phyloP scores from a whole-genome alignment of 179 eudicot species.

The Spergularia azorica region DNA sequence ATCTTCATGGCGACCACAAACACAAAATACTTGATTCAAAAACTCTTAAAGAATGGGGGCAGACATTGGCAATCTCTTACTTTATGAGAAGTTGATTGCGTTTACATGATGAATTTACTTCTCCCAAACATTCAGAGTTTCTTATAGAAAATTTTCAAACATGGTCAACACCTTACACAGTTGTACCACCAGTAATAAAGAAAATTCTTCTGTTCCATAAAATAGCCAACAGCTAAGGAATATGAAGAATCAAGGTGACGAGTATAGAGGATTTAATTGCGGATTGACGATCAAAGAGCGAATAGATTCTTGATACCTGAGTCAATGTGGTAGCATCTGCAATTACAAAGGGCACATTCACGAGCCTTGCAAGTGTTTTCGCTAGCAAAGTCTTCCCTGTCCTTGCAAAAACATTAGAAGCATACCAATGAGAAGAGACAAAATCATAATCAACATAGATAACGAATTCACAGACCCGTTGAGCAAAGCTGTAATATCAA shows the following conservation, averaged over 20 bases:
- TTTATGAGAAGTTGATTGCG: neutral
- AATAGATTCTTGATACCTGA: conserved; percentile 54
- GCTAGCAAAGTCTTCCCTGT: conserved; percentile 99
- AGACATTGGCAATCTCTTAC: neutral
- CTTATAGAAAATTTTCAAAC: neutral
- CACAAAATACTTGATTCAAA: too few species aligned
- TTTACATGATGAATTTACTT: neutral
- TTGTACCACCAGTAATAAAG: neutral
- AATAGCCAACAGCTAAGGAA: too few species aligned
- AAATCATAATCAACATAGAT: conserved; percentile 1
- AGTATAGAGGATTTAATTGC: neutral
- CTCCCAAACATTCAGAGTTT: neutral
- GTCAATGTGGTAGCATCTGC: conserved; percentile 99
- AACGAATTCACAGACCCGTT: conserved; percentile 26
- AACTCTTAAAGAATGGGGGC: too few species aligned
- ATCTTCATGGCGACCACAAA: too few species aligned
- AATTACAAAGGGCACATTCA: conserved; percentile 98
- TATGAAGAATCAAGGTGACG: neutral
- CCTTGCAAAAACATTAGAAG: conserved; percentile 50
- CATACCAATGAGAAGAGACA: conserved; percentile 27
- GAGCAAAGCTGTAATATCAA: too few species aligned
- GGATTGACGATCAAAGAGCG: neutral
- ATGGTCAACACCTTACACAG: neutral
- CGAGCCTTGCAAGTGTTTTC: conserved; percentile 92
- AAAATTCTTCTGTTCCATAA: too few species aligned